Evolutionary conservation across 2,329 filamentous ascomycete species (phyloP), one percentile per base, ranked within the genome.

Genomic region (Coniella vitis): DNA sequence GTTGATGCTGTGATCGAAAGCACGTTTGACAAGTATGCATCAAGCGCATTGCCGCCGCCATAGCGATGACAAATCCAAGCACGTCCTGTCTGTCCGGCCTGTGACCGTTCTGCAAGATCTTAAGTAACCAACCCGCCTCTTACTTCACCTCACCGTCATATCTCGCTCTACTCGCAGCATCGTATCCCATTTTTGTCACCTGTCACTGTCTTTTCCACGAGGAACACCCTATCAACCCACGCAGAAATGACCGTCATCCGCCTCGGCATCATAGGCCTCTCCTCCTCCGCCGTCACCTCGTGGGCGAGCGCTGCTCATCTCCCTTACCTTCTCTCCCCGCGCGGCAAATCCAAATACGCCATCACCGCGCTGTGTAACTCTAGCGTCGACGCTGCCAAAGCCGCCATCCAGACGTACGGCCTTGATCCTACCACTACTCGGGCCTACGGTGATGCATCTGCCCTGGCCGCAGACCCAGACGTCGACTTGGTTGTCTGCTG

Each of bases 281-380:
- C 76, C 1, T 64, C 73, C 47, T 67, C 68, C 2, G 72, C 75
- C 43, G 67, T 68, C 25, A 70, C 69, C 4, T 70, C 71, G 0
- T 84, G 79, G 79, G 78, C 77, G 2, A 67, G 65, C 29, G 56
- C 58, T 21, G 77, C 74, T 2, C 81, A 84, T 56, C 70, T 84
- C 0, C 78, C 81, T 0, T 83, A 82, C 58, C 72, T 84, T 3
- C 61, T 71, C 25, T 75, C 75, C 0, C 61, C 69, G 0, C 63
- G 59, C 3, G 69, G 71, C 7, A 66, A 65, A 14, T 54, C 65
- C 2, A 64, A 69, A 12, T 79, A 71, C 53, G 49, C 68, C 21
- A 74, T 81, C 39, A 69, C 74, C 1, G 78, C 75, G 0, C 63
- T 81, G 1, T 68, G 71, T 51, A 79, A 80, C 63, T 74, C 70